These are phyloP conservation scores for Tetrapisispora fleetii DNA, from an alignment of 805 yeast genomes.

Conservation along the genomic window DNA sequence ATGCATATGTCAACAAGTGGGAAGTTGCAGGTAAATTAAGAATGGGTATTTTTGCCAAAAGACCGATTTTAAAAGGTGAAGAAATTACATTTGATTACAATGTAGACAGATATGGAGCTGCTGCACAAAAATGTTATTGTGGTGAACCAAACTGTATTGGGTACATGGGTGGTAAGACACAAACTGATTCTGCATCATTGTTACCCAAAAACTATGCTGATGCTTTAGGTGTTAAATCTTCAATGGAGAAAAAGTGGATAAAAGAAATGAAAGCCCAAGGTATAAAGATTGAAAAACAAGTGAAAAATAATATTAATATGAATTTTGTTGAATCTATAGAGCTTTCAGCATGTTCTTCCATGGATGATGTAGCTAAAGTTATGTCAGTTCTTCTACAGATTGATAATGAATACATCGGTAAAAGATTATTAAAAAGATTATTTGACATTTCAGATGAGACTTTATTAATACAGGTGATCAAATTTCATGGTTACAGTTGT, in stretches of 20 bases:
- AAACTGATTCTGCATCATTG: conserved; percentile 79
- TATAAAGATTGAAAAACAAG: conserved; percentile 33
- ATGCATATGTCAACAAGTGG: conserved; percentile 95
- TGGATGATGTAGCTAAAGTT: conserved; percentile 62
- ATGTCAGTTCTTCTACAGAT: conserved; percentile 75
- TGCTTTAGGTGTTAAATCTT: conserved; percentile 67
- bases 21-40: conserved; percentile 80
- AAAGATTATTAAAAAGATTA: conserved; percentile 57
- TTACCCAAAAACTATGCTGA: conserved; percentile 77
- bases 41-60: conserved; percentile 91
- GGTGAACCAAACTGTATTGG: conserved; percentile 90
- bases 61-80: conserved; percentile 65
- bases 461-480: conserved; percentile 51
- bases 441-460: conserved; percentile 37
- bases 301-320: conserved; percentile 50
- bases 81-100: conserved; percentile 79
- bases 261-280: conserved; percentile 44
- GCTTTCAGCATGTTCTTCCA: conserved; percentile 37
- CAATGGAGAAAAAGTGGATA: conserved; percentile 64
- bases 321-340: conserved; percentile 54
- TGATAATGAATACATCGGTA: conserved; percentile 54
- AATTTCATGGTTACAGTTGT: conserved; percentile 81
- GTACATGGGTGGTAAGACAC: conserved; percentile 92
- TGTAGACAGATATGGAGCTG: conserved; percentile 93
- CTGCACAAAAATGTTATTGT: conserved; percentile 89